Conservation (phyloP, 2,329 filamentous ascomycete genomes). For the Fusarium metavorans region DNA sequence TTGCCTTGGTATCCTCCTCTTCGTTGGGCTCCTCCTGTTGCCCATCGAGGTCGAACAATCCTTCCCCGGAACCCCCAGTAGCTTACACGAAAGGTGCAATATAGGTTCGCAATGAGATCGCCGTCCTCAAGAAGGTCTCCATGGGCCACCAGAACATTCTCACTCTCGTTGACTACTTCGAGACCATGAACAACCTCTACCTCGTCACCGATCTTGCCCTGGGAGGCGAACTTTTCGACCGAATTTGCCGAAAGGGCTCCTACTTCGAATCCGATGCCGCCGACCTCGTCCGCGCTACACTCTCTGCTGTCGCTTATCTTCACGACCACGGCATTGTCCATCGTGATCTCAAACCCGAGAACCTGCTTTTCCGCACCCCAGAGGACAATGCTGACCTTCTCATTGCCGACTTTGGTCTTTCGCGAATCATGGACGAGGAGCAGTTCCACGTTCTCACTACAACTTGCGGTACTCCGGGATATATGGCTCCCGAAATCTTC, state of each 20-base stretch:
- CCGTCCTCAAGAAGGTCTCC: slow-evolving; percentile 96
- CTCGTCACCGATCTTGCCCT: slow-evolving; percentile 96
- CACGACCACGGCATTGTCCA: slow-evolving; percentile 99
- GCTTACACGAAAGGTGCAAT: slow-evolving; percentile 30
- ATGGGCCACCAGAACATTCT: slow-evolving; percentile 99
- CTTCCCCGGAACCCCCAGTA: background rate
- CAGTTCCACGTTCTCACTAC: slow-evolving; percentile 98
- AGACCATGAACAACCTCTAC: slow-evolving; percentile 99
- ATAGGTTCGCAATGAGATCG: slow-evolving; percentile 96
- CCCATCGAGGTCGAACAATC: background rate
- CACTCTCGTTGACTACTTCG: slow-evolving; percentile 98
- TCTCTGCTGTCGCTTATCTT: slow-evolving; percentile 97
- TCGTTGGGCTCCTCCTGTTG: background rate
- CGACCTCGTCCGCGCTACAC: slow-evolving; percentile 91
- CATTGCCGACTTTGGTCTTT: slow-evolving; percentile 96
- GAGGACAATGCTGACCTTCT: slow-evolving; percentile 97
- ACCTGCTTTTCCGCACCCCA: slow-evolving; percentile 94
- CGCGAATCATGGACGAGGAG: slow-evolving; percentile 98
- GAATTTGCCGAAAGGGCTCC: slow-evolving; percentile 97
- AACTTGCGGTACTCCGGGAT: slow-evolving; percentile 96
- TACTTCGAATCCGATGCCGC: slow-evolving; percentile 98
- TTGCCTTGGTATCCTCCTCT: background rate
- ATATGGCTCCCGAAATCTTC: slow-evolving; percentile 99
- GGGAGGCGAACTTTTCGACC: slow-evolving; percentile 96
- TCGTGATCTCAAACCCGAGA: slow-evolving; percentile 97